Evolutionary conservation across 257 asterid genomes (phyloP), one percentile per base, ranked within the genome.

Genomic region (Marsdenia floribunda): DNA sequence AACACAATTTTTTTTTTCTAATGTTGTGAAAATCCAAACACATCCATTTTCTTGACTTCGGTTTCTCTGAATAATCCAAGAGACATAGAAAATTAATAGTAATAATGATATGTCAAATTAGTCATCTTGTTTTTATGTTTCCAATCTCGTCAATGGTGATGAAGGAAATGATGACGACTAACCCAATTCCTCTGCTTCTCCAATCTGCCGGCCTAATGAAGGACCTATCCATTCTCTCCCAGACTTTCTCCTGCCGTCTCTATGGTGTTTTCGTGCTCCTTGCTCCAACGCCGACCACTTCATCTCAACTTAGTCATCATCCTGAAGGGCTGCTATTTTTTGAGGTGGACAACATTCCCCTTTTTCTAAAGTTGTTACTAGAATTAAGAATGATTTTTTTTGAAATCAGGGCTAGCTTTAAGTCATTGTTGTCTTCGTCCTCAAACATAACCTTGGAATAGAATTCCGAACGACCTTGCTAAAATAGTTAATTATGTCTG

Each of bases 181-280:
- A 0, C 47, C 68, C 57, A 71, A 71, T 70, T 53, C 71, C 12
- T 6, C 78, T 65, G n/a, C 86, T 68, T 50, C 82, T 46, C 78
- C 85, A 46, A 29, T 16, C 63, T 52, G 2, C 81, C 66, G 73
- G 68, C 74, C 77, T 86, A 37, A 86, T 71, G 8, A 83, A 82
- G 2, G 92, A 88, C 71, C 84, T 87, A 69, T 75, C 91, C 7
- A 82, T 83, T 74, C 82, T 86, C 44, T 83, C 83, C 22, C 77
- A 79, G 7, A 66, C 84, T 26, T 66, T 80, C 81, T 73, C 83
- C 79, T 75, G 71, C n/a, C n/a, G n/a, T n/a, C n/a, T n/a, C n/a
- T n/a, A 89, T 68, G 96, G 93, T 21, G 90, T 88, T 64, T 90
- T 92, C 59, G 82, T 89, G 77, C 87, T 90, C 61, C 89, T 90